A percentile compares a stretch with the other conserved stretches of the same genome.
Conservation (phyloP, 1,139 yeast genomes). For the Scheffersomyces cryptocercus region DNA sequence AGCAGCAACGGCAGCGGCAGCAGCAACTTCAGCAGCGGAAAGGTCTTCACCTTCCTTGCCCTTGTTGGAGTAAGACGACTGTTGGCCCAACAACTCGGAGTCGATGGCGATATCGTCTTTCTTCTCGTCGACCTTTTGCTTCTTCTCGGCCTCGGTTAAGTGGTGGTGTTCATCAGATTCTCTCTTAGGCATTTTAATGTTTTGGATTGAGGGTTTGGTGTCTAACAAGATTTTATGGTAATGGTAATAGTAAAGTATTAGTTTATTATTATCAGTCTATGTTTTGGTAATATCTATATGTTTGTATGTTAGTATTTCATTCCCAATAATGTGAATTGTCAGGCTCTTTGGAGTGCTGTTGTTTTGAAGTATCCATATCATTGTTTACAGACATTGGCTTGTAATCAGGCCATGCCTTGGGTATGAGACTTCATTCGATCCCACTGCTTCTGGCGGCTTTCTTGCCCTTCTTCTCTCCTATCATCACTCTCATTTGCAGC, state of each 20-base stretch:
- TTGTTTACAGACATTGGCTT: background rate
- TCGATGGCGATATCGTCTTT: constrained; percentile 46
- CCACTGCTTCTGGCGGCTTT: background rate
- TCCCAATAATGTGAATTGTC: no score
- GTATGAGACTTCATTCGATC: background rate
- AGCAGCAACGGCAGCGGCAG: constrained; percentile 35
- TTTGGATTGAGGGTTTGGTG: background rate
- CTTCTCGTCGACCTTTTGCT: constrained; percentile 25
- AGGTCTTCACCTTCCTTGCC: constrained; percentile 13
- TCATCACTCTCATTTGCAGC: background rate
- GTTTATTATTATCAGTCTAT: no score
- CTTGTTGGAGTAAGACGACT: constrained; percentile 31
- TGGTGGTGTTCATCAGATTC: constrained; percentile 22
- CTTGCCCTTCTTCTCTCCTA: background rate
- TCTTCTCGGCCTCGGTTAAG: constrained; percentile 19
- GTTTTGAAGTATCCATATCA: no score
- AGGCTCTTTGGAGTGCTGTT: no score
- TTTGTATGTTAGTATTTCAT: no score
- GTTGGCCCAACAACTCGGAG: constrained; percentile 50
- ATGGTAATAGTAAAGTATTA: no score
- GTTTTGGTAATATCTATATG: no score
- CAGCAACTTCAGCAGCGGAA: constrained; percentile 33
- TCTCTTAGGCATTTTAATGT: constrained; percentile 28
- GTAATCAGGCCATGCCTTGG: background rate
- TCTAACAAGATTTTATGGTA: no score